Percentiles rank a stretch among this genome's conserved stretches.
phyloP scores from a whole-genome alignment of 345 rosid species.

The Salix viminalis region DNA sequence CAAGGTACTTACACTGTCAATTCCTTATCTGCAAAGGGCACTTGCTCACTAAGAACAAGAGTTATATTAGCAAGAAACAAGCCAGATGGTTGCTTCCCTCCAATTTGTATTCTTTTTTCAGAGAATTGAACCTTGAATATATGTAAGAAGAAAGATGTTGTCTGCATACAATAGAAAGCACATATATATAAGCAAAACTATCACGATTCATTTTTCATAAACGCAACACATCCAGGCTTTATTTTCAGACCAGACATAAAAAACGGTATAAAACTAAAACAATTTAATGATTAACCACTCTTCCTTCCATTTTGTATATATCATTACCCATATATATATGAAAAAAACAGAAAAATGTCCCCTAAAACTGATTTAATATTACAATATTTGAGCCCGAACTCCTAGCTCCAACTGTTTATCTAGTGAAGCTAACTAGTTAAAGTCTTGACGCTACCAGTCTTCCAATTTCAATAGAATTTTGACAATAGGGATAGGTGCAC shows the following conservation, averaged over 20 bases:
- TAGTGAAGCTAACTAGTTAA: not conserved
- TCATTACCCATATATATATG: not conserved
- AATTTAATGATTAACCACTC: not conserved
- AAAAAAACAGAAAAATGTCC: not conserved
- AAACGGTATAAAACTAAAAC: not conserved
- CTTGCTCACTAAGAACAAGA: slow-evolving; percentile 73
- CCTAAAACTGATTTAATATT: not conserved
- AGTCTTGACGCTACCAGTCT: not conserved
- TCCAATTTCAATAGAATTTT: not conserved
- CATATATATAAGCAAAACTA: not conserved
- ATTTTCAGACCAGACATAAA: not conserved
- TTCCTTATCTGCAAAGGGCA: slow-evolving; percentile 66
- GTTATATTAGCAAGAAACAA: slow-evolving; percentile 59
- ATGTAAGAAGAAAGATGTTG: slow-evolving; percentile 78
- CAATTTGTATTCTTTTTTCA: slow-evolving; percentile 58
- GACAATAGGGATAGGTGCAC: not conserved
- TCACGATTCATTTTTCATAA: not conserved
- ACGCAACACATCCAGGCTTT: not conserved
- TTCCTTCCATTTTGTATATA: not conserved
- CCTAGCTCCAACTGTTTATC: not conserved
- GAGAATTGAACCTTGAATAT: slow-evolving; percentile 77
- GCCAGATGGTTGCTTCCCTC: slow-evolving; percentile 75
- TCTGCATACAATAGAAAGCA: slow-evolving; percentile 47
- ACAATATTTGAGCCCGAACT: not conserved
- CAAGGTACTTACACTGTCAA: slow-evolving; percentile 66